phyloP scores from a whole-genome alignment of 176 grass and related monocot species.

The Secale cereale region DNA sequence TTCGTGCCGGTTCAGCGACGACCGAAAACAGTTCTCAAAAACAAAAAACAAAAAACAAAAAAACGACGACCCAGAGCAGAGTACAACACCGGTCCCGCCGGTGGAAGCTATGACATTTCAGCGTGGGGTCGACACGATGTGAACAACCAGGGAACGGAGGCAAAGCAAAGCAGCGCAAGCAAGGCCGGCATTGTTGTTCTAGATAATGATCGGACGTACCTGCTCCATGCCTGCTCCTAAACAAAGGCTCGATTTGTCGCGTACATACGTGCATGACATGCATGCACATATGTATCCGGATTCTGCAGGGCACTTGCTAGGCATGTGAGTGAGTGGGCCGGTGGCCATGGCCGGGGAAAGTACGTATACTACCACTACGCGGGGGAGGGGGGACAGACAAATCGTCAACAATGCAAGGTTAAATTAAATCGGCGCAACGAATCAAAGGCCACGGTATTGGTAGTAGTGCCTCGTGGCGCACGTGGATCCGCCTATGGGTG shows the following conservation, averaged over 20 bases:
- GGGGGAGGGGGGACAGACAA: too few species aligned
- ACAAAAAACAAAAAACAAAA: too few species aligned
- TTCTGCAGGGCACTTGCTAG: background rate
- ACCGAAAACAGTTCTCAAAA: too few species aligned
- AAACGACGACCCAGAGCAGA: too few species aligned
- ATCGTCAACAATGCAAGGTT: too few species aligned
- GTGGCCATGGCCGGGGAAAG: background rate
- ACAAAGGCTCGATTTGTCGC: background rate
- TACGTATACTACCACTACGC: too few species aligned
- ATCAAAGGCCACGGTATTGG: too few species aligned
- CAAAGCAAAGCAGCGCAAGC: background rate
- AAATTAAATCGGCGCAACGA: background rate
- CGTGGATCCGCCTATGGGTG: background rate
- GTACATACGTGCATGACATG: background rate
- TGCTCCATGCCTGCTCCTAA: too few species aligned
- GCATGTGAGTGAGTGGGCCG: background rate
- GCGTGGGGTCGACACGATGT: background rate
- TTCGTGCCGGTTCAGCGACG: background rate
- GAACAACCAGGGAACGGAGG: background rate
- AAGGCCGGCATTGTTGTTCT: background rate
- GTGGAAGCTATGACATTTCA: background rate
- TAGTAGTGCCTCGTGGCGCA: slow-evolving; percentile 15
- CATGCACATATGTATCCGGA: background rate
- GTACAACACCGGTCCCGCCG: background rate
- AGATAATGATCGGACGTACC: too few species aligned